Base-by-base conservation (phyloP, 192 early-diverging fungal genomes). In the Allomyces javanicus region DNA sequence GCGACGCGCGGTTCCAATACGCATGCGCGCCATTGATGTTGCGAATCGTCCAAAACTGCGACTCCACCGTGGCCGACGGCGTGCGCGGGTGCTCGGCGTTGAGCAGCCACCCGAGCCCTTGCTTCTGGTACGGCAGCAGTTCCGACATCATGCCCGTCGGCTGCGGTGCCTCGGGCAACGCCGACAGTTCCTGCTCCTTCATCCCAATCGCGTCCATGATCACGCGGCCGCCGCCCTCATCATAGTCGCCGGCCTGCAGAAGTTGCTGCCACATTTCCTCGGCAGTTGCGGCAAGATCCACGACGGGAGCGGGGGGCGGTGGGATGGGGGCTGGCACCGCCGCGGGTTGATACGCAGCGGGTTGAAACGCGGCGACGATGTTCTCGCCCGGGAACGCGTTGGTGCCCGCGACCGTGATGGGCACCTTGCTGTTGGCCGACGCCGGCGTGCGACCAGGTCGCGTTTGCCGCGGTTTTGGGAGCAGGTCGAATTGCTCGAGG, bases 51-150 rank as follows among this genome's bases (percentile, higher is more conserved):
- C 50, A 58, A 21, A 58, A 21, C 50, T 58, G 50, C 50, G 50
- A 58, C 50, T 58, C 50, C 2, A 21, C 50, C 17, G 17, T 58
- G 17, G 12, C 50, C 17, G 50, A 21, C 50, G 50, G 50, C 17
- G 17, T 14, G 50, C 21, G 64, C 64, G 27, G 64, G 40, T 65
- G 64, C 64, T 65, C 64, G 64, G 64, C 64, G 6, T 65, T 19
- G 4, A 65, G 27, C 40, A 65, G 11, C 64, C 64, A 65, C 24
- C 27, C 21, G 24, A 65, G 27, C 40, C 64, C 64, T 23, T 65
- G 64, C 27, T 23, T 25, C 27, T 65, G 64, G 64, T 65, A 65
- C 6, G 64, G 44, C 2, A 65, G 64, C 64, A 65, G 27, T 11
- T 12, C 12, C 17, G 64, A 26, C 19, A 23, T 22, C 64, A 65